Base-by-base conservation (phyloP, 495 filamentous ascomycete species). In the Corynascus novoguineensis region DNA sequence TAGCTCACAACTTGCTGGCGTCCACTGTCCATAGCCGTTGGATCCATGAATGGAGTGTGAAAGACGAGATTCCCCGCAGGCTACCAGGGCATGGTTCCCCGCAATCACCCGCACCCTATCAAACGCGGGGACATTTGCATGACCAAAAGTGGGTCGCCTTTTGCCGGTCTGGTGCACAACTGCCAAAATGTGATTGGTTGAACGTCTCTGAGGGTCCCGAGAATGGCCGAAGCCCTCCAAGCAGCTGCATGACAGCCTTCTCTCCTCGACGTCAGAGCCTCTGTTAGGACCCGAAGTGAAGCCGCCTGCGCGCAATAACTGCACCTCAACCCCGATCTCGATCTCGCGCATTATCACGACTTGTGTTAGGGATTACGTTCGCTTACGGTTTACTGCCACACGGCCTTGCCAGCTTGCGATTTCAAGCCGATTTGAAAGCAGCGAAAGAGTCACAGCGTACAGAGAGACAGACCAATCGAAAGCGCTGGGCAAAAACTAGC, bases 181-280 rank as follows among this genome's bases (percentile, higher is more conserved):
- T 14, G 9, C 14, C 7, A 19, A 19, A 6, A 5, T 3, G 21
- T 25, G n/a, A n/a, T n/a, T n/a, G n/a, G n/a, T 3, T 28, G 12
- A 51, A 38, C 40, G 49, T 32, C 14, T 40, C 5, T 14, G 14
- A 17, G 1, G 49, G 17, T 27, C 49, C 49, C 49, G 49, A 17
- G 11, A 38, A 38, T 51, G 49, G 49, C 49, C 49, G 49, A 51
- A 34, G 19, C 49, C 22, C 47, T 3, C 29, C 10, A 9, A 12
- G 47, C 47, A 50, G 17, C 31, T 50, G 47, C 49, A 40, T 17
- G 32, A 31, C 31, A 25, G 49, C 22, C 49, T 25, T 28, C 22
- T 37, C 31, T 27, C n/a, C n/a, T 51, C 49, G 49, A 51, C 49
- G 49, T 51, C 49, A 51, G 49, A 51, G n/a, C n/a, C n/a, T n/a